Evolutionary conservation across 1,139 yeast genomes (phyloP).

Genomic region (Yamadazyma friedrichii): DNA sequence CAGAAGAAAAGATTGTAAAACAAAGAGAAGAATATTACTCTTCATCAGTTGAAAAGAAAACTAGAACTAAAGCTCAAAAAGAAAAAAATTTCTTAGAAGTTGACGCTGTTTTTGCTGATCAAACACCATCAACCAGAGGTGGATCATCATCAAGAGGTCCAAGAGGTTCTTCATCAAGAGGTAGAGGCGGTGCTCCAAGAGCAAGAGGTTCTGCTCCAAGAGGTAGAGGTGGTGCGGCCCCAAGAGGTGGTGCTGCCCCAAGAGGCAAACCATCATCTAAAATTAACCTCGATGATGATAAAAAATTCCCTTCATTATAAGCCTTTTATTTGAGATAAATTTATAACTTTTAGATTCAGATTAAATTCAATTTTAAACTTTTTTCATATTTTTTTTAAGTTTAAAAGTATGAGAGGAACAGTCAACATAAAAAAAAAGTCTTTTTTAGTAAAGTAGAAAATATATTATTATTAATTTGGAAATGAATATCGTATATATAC

Average conservation of each 20-base stretch:
- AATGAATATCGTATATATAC: slow-evolving; percentile 4
- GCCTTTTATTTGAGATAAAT: slow-evolving; percentile 2
- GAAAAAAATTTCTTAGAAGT: slow-evolving; percentile 69
- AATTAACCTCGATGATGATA: slow-evolving; percentile 48
- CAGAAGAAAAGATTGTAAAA: slow-evolving; percentile 62
- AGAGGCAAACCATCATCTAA: slow-evolving; percentile 30
- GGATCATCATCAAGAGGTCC: slow-evolving; percentile 15
- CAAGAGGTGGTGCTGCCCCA: slow-evolving; percentile 24
- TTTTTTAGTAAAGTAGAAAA: slow-evolving; percentile 2
- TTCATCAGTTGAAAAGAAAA: slow-evolving; percentile 58
- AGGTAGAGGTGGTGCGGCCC: slow-evolving; percentile 15
- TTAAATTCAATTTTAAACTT: slow-evolving; percentile 2
- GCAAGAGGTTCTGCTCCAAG: slow-evolving; percentile 12
- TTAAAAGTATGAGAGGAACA: neutral
- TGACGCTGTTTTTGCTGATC: slow-evolving; percentile 63
- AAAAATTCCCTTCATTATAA: slow-evolving; percentile 63
- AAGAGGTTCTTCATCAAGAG: slow-evolving; percentile 9
- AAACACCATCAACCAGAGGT: slow-evolving; percentile 18
- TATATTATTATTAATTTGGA: slow-evolving; percentile 5
- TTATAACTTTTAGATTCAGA: slow-evolving; percentile 1
- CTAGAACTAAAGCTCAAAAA: slow-evolving; percentile 62
- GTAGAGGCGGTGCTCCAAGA: slow-evolving; percentile 6
- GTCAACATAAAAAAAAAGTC: neutral
- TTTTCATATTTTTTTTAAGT: slow-evolving; percentile 2
- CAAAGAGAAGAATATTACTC: slow-evolving; percentile 55